These are phyloP conservation scores for Rhizophagus prolifer DNA, from an alignment of 192 early-diverging fungal genomes.

Conservation along the genomic window DNA sequence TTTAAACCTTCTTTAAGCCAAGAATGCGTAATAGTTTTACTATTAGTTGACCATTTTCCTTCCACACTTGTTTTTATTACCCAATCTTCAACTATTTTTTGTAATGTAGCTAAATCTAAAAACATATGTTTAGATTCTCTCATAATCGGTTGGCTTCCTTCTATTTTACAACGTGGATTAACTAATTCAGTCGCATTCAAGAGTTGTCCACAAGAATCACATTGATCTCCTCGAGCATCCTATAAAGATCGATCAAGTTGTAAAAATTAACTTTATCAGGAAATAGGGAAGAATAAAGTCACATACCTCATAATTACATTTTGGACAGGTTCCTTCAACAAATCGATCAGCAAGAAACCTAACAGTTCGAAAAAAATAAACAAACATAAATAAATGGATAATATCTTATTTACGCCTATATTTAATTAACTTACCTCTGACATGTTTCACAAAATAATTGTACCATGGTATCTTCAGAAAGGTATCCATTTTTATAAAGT, in stretches of 20 bases:
- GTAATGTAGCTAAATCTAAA: conserved; percentile 78
- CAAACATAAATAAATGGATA: too few species aligned
- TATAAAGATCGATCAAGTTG: conserved; percentile 31
- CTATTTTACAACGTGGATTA: conserved; percentile 93
- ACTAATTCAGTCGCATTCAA: conserved; percentile 91
- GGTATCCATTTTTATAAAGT: conserved; percentile 67
- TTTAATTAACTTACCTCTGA: conserved; percentile 45
- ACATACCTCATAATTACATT: conserved; percentile 70
- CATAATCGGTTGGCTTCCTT: conserved; percentile 76
- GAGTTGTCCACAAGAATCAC: conserved; percentile 90
- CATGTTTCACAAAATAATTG: conserved; percentile 93
- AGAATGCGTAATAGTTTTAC: conserved; percentile 79
- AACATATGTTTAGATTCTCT: conserved; percentile 88
- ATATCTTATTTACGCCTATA: too few species aligned
- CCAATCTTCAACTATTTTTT: conserved; percentile 76
- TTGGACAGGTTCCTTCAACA: conserved; percentile 95
- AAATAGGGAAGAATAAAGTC: neutral
- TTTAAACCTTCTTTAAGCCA: conserved; percentile 95
- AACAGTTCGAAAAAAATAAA: neutral
- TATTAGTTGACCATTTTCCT: conserved; percentile 89
- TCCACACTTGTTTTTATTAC: conserved; percentile 64
- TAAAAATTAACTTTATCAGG: neutral
- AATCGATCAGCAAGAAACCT: conserved; percentile 97
- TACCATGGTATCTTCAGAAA: conserved; percentile 73
- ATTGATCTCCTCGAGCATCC: conserved; percentile 98